Evolutionary conservation across 352 stramenopile species (phyloP).

Genomic region (Pythium coloratum): DNA sequence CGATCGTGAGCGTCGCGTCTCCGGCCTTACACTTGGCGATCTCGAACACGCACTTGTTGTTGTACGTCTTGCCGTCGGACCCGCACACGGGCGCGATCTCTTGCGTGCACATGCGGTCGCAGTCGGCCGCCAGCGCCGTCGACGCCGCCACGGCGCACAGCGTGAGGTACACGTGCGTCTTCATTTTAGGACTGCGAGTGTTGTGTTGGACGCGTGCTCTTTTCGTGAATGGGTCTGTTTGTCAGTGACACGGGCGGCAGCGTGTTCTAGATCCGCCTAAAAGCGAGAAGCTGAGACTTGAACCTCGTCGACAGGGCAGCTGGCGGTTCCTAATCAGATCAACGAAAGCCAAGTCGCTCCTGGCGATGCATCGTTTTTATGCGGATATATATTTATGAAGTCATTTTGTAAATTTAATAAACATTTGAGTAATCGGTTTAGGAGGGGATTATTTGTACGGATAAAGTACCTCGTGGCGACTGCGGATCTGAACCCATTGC

Average conservation of each 20-base stretch:
- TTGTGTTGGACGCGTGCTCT: not conserved
- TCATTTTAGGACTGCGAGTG: not conserved
- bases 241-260: slow-evolving; percentile 16
- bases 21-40: slow-evolving; percentile 17
- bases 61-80: slow-evolving; percentile 23
- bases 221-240: not conserved
- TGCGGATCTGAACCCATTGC: not conserved
- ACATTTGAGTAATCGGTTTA: not conserved
- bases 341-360: not conserved
- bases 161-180: not conserved
- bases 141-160: not conserved
- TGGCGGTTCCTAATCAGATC: not conserved
- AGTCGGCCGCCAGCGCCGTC: slow-evolving; percentile 6
- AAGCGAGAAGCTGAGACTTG: slow-evolving; percentile 3
- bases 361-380: not conserved
- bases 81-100: slow-evolving; percentile 16
- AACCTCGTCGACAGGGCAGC: not conserved
- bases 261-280: slow-evolving; percentile 35
- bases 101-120: slow-evolving; percentile 9
- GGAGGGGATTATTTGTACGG: not conserved
- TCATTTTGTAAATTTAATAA: not conserved
- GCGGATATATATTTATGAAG: not conserved
- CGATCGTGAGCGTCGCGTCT: slow-evolving; percentile 11
- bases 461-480: not conserved
- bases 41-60: slow-evolving; percentile 19